Base-by-base conservation (phyloP, 257 asterid genomes). In the Agastache rugosa region DNA sequence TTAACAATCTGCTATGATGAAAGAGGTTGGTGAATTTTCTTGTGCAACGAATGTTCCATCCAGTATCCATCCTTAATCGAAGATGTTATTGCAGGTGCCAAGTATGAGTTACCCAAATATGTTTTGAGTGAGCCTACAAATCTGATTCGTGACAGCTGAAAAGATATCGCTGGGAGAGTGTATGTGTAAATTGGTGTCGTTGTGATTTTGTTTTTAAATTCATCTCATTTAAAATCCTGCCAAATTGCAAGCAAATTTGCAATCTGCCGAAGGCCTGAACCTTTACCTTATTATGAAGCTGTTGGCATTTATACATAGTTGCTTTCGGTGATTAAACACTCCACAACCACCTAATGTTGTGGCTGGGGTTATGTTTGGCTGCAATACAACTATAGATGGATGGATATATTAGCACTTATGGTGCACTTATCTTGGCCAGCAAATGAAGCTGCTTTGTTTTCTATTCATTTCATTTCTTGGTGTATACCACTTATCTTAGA, bases 41-140 rank as follows among this genome's bases (percentile, higher is more conserved):
- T 48, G 39, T 69, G 10, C 51, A 23, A 22, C 20, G 4, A 3
- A 69, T 17, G 11, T 20, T 31, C 25, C 29, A 20, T 48, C 31
- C 14, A 5, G 53, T 15, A 16, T 53, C 27, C 23, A 4, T 56
- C 54, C 69, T 70, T 51, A 70, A 75, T 44, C 60, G 22, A 15
- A 31, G 25, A 50, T 34, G 74, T 73, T 54, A 60, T 72, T 78
- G 84, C 97, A 91, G 98, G 98, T 75, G 94, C 93, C 47, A 93
- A 87, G 83, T 93, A 93, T 54, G 98, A 92, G 87, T 79, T 92
- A 55, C 98, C 98, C 51, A 92, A 87, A 80, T 92, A 92, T 51
- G 98, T 90, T 34, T 77, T 93, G 83, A 90, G 98, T 3, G 97
- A 90, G 83, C 98, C 97, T 3, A 84, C 89, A 10, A 93, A 93